Evolutionary conservation across 106 monocot genomes (phyloP), one percentile per base, ranked within the genome.

Genomic region (Agapanthus africanus): DNA sequence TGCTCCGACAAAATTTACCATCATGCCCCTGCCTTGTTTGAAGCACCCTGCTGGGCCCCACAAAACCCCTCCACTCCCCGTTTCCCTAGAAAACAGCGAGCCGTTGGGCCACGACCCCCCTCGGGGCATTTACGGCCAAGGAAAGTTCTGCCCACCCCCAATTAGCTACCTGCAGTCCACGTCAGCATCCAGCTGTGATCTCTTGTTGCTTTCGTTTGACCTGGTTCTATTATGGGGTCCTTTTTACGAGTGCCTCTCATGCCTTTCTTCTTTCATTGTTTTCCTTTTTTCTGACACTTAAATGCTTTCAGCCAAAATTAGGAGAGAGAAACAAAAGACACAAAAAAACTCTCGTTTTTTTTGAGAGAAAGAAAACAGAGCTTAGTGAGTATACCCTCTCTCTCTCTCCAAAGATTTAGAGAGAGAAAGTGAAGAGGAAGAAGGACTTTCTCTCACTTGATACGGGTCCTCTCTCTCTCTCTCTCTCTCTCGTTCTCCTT

Each of bases 41-140:
- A 8, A 37, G 34, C 38, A 64, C 38, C 56, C 64, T 23, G 38
- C 16, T 39, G 64, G 64, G 64, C 8, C 64, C 64, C 64, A 19
- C 38, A 64, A 11, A 31, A 10, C 1, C 23, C n/a, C n/a, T n/a
- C n/a, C n/a, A 1, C 63, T 5, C 19, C 7, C 38, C n/a, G n/a
- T 11, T 28, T 33, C 62, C 62, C 27, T 35, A 62, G 19, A n/a
- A 63, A 63, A 37, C 63, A 37, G 63, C 8, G 63, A 36, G 63
- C 63, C 63, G 63, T 63, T 63, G 63, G 59, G 4, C 10, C 60
- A 14, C 10, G 28, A 33, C 1, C 30, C 60, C 64, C 64, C 37
- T 64, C 36, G 38, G 64, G 64, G 64, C 34, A 39, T 39, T 64
- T 64, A 21, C 11, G 64, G 36, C 64, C 64, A 23, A 11, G 14